Base-by-base conservation (phyloP, 305 asterid species). In the Plantago coronopus region DNA sequence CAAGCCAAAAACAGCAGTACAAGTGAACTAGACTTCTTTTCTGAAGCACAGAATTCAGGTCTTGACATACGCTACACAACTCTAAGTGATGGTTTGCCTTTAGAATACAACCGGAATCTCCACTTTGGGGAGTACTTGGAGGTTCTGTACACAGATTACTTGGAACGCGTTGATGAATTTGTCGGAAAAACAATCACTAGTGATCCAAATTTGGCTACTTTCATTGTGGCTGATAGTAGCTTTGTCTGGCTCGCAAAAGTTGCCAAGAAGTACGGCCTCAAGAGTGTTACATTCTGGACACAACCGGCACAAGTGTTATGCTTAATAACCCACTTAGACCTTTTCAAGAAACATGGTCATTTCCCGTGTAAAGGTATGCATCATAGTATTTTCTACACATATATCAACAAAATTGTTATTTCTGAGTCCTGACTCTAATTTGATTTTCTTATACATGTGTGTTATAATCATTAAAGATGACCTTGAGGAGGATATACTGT, bases 221-320 rank as follows among this genome's bases (percentile, higher is more conserved):
- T 72, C 18, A 57, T 76, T 70, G 69, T 76, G n/a, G 59, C 78
- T 16, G 78, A 76, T 20, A 69, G 78, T 17, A 57, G 57, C 27
- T 76, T 43, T 45, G 56, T 64, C 0, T 76, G 78, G 78, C 66
- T 67, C 0, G 61, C 70, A 1, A 37, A 27, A 19, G 44, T 72
- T 50, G 81, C 81, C 10, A 62, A 38, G 7, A 76, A 72, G 40
- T 65, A 68, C 34, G 56, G 65, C 16, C 69, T 76, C 21, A 74
- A 68, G 1, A 62, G 60, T 59, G 78, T 76, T 54, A 72, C 81
- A 0, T 69, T 76, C 20, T 76, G 78, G 78, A 76, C 78, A 17
- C 73, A 76, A 27, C 77, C 83, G 7, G 75, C 76, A 14, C 18
- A 68, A 56, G 76, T 69, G n/a, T 74, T 74, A 34, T 53, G 68